These are phyloP conservation scores for Aphanomyces astaci DNA, from an alignment of 352 stramenopile genomes.

Conservation along the genomic window DNA sequence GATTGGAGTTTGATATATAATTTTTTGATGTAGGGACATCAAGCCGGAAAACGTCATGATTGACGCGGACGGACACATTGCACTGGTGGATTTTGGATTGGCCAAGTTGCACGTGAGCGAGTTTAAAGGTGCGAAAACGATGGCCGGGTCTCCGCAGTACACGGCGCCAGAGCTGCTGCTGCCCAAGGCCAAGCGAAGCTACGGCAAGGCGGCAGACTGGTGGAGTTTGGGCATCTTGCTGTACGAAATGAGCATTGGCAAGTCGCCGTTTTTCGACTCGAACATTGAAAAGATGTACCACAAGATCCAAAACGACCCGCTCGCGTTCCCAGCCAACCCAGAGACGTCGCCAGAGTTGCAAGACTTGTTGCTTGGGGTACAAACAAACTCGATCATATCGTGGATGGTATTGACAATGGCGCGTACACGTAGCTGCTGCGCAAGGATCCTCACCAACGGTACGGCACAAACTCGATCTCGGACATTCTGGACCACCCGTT, in stretches of 20 bases:
- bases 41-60: constrained; percentile 97
- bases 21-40: constrained; percentile 75
- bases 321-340: constrained; percentile 73
- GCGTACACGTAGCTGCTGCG: constrained; percentile 54
- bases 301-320: constrained; percentile 82
- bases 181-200: constrained; percentile 78
- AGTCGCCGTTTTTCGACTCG: constrained; percentile 89
- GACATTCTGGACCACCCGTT: constrained; percentile 78
- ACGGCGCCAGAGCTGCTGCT: constrained; percentile 76
- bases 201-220: constrained; percentile 83
- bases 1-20: too few relatives aligned
- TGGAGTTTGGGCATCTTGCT: constrained; percentile 87
- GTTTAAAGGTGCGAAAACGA: constrained; percentile 83
- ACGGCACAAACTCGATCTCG: constrained; percentile 76
- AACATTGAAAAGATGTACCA: constrained; percentile 93
- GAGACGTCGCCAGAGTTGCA: constrained; percentile 62
- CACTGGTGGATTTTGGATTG: constrained; percentile 92
- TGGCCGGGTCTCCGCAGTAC: constrained; percentile 83
- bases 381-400: too few relatives aligned
- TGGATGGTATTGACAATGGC: too few relatives aligned
- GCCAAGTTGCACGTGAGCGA: constrained; percentile 89
- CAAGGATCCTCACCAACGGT: constrained; percentile 78
- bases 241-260: constrained; percentile 91
- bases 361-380: constrained; percentile 61
- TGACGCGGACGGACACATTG: constrained; percentile 92